Base-by-base conservation (phyloP, 345 rosid genomes). In the Isatis tinctoria region DNA sequence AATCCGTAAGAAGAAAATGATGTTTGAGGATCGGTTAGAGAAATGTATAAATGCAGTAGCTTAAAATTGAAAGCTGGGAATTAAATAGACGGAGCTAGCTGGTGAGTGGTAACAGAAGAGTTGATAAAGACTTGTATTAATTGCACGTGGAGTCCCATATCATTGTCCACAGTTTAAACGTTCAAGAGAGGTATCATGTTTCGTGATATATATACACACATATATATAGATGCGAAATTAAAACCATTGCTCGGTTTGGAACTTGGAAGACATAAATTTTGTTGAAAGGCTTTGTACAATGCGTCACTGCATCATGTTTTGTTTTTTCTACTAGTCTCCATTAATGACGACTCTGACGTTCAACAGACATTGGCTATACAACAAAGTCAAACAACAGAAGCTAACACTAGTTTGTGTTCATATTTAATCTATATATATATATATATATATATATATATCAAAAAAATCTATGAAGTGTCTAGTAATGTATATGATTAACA, bases 81-180 rank as follows among this genome's bases (percentile, higher is more conserved):
- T 70, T 76, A 63, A 76, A 76, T 76, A 64, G 67, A 27, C 3
- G 45, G 72, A 76, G 72, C 72, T 77, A 77, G 62, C 80, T 65
- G 80, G 80, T 77, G 43, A 71, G 47, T 65, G 53, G 67, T 69
- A 28, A 27, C 30, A 52, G 61, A 24, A 65, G 70, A 66, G 70
- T 53, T 44, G 79, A 75, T 22, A 40, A 17, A 67, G 78, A 74
- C 78, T 53, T 59, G 67, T 76, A 76, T 76, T 76, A 24, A 76
- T 48, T 70, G 76, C 80, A 70, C 72, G 72, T 70, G 71, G 74
- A 45, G 13, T 70, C 71, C 64, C 65, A 57, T n/a, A 24, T 57
- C 44, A 18, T 47, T 54, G 28, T 56, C 44, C 39, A 57, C 27
- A 37, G 69, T 67, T 74, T 67, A 49, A 74, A 74, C 67, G 56